phyloP scores from a whole-genome alignment of 139 green algal species.

The Zygnema circumcarinatum region DNA sequence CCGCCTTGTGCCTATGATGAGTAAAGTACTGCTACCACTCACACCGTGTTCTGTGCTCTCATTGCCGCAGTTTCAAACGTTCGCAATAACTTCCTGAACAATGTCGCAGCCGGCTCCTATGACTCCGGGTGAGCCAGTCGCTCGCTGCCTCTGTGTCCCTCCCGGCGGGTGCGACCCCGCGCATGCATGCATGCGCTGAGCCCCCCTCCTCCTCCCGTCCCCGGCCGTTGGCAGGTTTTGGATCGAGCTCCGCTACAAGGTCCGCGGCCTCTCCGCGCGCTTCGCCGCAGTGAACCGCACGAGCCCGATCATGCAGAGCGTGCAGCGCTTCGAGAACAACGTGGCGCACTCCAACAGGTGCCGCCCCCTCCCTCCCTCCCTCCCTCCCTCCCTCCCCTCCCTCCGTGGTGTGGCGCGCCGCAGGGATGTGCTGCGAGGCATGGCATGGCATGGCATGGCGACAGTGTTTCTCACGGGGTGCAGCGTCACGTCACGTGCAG shows the following conservation, averaged over 20 bases:
- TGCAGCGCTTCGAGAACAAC: conserved; percentile 14
- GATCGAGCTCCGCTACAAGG: conserved; percentile 13
- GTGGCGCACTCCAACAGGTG: conserved; percentile 18
- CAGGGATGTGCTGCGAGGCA: background rate
- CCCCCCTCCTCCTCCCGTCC: too few species aligned
- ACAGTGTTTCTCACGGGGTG: conserved; percentile 45
- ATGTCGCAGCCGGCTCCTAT: conserved; percentile 60
- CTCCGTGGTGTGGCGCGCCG: background rate
- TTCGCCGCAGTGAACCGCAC: background rate
- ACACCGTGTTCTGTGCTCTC: too few species aligned
- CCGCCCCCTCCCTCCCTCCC: too few species aligned
- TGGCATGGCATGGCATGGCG: background rate
- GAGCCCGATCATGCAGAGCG: conserved; percentile 10
- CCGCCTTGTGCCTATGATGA: too few species aligned
- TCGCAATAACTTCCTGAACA: conserved; percentile 70
- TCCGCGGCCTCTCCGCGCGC: conserved; percentile 6
- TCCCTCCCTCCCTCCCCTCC: too few species aligned
- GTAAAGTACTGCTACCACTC: too few species aligned
- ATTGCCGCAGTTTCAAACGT: too few species aligned
- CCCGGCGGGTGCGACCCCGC: too few species aligned
- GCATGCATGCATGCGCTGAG: too few species aligned
- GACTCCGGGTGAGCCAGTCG: conserved; percentile 33
- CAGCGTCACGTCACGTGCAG: too few species aligned
- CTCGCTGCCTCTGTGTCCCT: too few species aligned
- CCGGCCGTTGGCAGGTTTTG: too few species aligned